A percentile compares a stretch with the other conserved stretches of the same genome.
Conservation (phyloP, 768 basidiomycete genomes). For the Macrocybe gigantea region DNA sequence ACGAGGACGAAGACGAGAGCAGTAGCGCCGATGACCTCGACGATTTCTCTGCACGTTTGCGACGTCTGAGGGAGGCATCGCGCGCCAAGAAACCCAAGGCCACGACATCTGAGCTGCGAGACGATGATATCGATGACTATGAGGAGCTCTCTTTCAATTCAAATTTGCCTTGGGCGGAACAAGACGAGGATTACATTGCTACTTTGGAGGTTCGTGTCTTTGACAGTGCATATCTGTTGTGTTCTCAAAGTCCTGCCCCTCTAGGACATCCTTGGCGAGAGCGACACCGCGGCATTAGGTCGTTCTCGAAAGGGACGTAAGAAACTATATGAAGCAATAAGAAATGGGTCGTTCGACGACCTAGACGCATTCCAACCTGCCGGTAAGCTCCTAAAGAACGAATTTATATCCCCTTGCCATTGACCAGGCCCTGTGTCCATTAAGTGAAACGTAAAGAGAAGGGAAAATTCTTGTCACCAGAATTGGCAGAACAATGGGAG, state of each 20-base stretch:
- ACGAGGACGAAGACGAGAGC: conserved; percentile 21
- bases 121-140: conserved; percentile 23
- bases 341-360: conserved; percentile 47
- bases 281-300: conserved; percentile 40
- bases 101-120: background rate
- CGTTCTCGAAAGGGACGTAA: conserved; percentile 45
- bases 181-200: conserved; percentile 53
- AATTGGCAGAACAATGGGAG: conserved; percentile 68
- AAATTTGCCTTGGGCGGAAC: conserved; percentile 31
- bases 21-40: conserved; percentile 32
- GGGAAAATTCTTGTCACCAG: conserved; percentile 43
- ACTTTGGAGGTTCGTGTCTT: conserved; percentile 44
- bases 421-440: background rate
- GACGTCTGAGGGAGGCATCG: conserved; percentile 25
- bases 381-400: conserved; percentile 34
- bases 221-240: background rate
- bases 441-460: conserved; percentile 46
- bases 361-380: conserved; percentile 36
- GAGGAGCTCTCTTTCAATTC: conserved; percentile 21
- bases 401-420: background rate
- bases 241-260: background rate
- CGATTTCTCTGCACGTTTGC: conserved; percentile 39
- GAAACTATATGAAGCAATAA: conserved; percentile 54
- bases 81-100: no score
- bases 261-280: conserved; percentile 59